A percentile compares a stretch with the other conserved stretches of the same genome.
Conservation (phyloP, 2,329 filamentous ascomycete genomes). For the Ceratocystis albifundus region DNA sequence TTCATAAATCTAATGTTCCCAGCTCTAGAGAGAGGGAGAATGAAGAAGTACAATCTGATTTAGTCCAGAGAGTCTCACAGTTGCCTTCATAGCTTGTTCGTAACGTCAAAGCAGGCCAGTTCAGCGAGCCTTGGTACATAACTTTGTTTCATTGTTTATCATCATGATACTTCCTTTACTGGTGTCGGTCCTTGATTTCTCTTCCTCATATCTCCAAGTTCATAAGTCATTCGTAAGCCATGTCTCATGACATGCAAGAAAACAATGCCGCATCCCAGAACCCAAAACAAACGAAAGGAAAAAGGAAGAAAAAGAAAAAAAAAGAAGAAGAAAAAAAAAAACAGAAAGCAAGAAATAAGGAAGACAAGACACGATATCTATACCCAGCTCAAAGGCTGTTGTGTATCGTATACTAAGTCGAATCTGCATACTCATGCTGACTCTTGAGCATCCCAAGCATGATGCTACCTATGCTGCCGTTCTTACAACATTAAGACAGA, state of each 20-base stretch:
- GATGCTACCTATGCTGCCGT: too few species aligned
- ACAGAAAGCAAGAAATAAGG: conserved; percentile 7
- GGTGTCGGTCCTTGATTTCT: background rate
- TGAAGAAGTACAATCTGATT: background rate
- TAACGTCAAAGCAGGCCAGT: background rate
- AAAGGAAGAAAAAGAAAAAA: conserved; percentile 5
- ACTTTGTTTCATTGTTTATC: background rate
- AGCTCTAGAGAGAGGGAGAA: background rate
- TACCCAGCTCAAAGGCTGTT: background rate
- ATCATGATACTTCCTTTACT: background rate
- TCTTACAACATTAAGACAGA: background rate
- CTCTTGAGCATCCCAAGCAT: too few species aligned
- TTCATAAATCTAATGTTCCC: too few species aligned
- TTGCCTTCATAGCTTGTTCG: background rate
- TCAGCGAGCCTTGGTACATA: too few species aligned
- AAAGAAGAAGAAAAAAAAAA: conserved; percentile 3
- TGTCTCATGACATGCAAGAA: conserved; percentile 6
- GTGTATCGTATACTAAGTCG: background rate
- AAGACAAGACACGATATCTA: background rate
- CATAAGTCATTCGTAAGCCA: background rate
- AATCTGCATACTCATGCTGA: background rate
- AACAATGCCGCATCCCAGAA: background rate
- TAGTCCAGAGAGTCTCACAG: background rate
- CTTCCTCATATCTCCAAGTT: background rate
- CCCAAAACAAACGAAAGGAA: background rate